Base-by-base conservation (phyloP, 225 moss, liverwort and hornwort genomes). In the Neckera pumila region DNA sequence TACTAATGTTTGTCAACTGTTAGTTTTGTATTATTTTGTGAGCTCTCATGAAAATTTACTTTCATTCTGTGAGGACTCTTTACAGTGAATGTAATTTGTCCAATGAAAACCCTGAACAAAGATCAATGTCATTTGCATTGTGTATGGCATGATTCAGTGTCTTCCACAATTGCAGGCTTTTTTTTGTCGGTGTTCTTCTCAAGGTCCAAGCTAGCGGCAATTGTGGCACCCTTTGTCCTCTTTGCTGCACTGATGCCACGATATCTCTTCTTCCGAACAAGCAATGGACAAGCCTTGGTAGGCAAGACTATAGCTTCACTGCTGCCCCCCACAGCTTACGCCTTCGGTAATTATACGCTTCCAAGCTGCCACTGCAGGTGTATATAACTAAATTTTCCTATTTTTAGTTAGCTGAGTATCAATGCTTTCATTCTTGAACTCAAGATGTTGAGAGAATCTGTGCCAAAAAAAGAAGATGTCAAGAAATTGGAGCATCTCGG, bases 201-300 rank as follows among this genome's bases (percentile, higher is more conserved):
- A 33, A 97, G 93, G 77, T 86, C 96, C 78, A 98, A 98, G 93
- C 84, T 97, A n/a, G 98, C 98, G 72, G 96, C 98, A 45, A 94
- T 98, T 74, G 96, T 95, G 34, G 96, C 97, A 38, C 96, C 97
- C 21, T 97, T 95, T 88, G 94, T 91, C 85, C 98, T 96, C 86
- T 98, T 98, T 84, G 95, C 93, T 62, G 91, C 97, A 71, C 89
- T 98, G 27, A 91, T 98, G 97, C 98, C 98, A 28, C 96, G 98
- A 33, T 98, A 95, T 60, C 93, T 98, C 65, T 98, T 98, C 94
- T 98, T 97, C 89, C 95, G 95, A 85, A 90, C 93, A 66, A 95
- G 91, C 85, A 92, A 93, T 85, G 95, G 95, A 47, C 95, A 98
- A 92, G 97, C 98, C 85, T 90, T 98, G 64, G 70, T 80, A n/a